Evolutionary conservation across 768 basidiomycete species (phyloP).

Genomic region (Punctularia strigosozonata): DNA sequence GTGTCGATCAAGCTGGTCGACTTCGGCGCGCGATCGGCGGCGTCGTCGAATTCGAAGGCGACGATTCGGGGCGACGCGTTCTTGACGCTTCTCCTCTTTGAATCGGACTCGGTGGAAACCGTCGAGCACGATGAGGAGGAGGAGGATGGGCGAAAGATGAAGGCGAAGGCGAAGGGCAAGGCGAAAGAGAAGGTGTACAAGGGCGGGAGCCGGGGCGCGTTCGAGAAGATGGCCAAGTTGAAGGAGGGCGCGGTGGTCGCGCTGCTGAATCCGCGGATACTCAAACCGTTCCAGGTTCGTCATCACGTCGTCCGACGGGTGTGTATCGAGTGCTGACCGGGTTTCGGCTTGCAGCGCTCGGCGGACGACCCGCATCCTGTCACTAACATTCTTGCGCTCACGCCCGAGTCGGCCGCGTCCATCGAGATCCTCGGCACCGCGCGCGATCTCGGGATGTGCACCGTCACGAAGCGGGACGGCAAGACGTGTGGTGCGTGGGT

Average conservation of each 20-base stretch:
- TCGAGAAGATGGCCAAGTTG: conserved; percentile 76
- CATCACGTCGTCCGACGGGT: not conserved
- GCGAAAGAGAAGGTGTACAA: conserved; percentile 55
- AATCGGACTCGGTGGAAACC: conserved; percentile 63
- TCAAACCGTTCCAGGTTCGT: conserved; percentile 77
- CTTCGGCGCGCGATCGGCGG: conserved; percentile 55
- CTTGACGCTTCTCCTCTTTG: conserved; percentile 77
- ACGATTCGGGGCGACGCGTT: conserved; percentile 73
- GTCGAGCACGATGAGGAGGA: conserved; percentile 15
- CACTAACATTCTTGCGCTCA: conserved; percentile 75
- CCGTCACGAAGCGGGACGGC: conserved; percentile 66
- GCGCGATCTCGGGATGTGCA: conserved; percentile 79
- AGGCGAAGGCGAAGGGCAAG: conserved; percentile 36
- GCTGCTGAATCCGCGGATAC: conserved; percentile 75
- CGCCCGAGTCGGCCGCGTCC: conserved; percentile 70
- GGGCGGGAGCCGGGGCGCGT: conserved; percentile 89
- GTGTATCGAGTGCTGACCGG: not conserved
- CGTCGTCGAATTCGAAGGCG: conserved; percentile 41
- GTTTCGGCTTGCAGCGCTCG: conserved; percentile 23
- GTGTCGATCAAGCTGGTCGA: conserved; percentile 79
- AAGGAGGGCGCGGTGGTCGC: conserved; percentile 86
- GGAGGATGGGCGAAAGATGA: too few species aligned
- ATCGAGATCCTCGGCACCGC: conserved; percentile 82
- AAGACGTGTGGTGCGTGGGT: conserved; percentile 81
- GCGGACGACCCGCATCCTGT: conserved; percentile 60